Percentiles rank a stretch among this genome's conserved stretches.
Conservation (phyloP, 768 basidiomycete species). For the Fomitopsis serialis region DNA sequence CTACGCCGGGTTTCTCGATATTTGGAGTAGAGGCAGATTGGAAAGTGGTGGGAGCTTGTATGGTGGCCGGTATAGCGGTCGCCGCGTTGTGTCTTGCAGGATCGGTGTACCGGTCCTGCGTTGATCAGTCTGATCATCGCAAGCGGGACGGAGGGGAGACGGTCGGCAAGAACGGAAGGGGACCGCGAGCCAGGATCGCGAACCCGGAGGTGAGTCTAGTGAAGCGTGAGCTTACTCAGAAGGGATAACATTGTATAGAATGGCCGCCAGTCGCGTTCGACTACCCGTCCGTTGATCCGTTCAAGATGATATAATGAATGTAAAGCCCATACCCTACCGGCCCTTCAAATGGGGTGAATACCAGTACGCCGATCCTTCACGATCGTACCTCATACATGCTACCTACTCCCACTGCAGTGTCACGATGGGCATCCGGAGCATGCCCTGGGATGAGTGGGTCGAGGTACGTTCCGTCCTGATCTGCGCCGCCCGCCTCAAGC, state of each 20-base stretch:
- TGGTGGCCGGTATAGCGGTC: background rate
- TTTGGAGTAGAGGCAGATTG: no score
- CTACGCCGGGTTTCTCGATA: no score
- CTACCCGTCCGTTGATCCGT: conserved; percentile 46
- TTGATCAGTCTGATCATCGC: background rate
- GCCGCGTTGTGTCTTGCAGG: background rate
- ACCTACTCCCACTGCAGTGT: conserved; percentile 31
- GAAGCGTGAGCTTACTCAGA: no score
- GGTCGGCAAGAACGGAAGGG: background rate
- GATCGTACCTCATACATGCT: background rate
- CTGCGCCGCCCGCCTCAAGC: background rate
- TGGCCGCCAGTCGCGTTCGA: conserved; percentile 48
- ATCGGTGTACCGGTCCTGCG: background rate
- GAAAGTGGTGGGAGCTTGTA: background rate
- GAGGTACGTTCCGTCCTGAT: conserved; percentile 35
- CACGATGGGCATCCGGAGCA: conserved; percentile 63
- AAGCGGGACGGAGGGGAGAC: background rate
- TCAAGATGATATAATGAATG: conserved; percentile 33
- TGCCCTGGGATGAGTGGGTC: conserved; percentile 72
- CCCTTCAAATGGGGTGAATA: conserved; percentile 61
- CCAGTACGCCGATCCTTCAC: conserved; percentile 37
- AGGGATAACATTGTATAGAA: conserved; percentile 37
- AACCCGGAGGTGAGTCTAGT: background rate
- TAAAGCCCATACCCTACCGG: conserved; percentile 57
- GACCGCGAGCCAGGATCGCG: background rate